Evolutionary conservation across 2,329 filamentous ascomycete species (phyloP).

Genomic region (Xylaria multiplex): DNA sequence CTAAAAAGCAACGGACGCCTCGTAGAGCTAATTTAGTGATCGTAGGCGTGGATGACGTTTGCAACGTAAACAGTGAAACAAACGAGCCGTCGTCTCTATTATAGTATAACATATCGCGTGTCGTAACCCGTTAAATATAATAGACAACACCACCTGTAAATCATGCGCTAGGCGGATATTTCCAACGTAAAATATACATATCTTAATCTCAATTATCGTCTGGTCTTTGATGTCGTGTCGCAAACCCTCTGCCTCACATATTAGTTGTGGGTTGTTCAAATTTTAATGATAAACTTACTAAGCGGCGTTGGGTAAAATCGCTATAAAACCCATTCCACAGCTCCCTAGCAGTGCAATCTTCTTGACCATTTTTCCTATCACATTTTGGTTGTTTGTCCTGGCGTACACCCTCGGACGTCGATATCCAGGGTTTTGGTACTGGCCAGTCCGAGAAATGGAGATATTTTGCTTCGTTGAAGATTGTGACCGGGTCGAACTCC

Average conservation of each 20-base stretch:
- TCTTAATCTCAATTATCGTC: conserved; percentile 21
- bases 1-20: neutral
- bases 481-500: conserved; percentile 65
- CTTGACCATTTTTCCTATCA: conserved; percentile 41
- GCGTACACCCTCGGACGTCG: conserved; percentile 43
- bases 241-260: conserved; percentile 34
- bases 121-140: conserved; percentile 34
- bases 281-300: conserved; percentile 38
- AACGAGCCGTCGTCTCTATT: conserved; percentile 33
- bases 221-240: conserved; percentile 29
- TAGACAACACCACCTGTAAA: conserved; percentile 15
- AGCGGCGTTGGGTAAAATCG: conserved; percentile 48
- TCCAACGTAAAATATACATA: conserved; percentile 20
- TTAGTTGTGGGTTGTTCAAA: conserved; percentile 22
- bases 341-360: conserved; percentile 48
- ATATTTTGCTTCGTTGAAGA: conserved; percentile 69
- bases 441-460: conserved; percentile 80
- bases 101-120: conserved; percentile 32
- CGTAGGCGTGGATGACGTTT: neutral
- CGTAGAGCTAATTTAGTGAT: neutral
- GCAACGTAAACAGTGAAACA: conserved; percentile 4
- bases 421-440: conserved; percentile 67
- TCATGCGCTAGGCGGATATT: conserved; percentile 16
- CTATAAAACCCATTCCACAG: conserved; percentile 51
- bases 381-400: conserved; percentile 49